phyloP scores from a whole-genome alignment of 441 rosid genomes.

The Rhodomyrtus psidioides region DNA sequence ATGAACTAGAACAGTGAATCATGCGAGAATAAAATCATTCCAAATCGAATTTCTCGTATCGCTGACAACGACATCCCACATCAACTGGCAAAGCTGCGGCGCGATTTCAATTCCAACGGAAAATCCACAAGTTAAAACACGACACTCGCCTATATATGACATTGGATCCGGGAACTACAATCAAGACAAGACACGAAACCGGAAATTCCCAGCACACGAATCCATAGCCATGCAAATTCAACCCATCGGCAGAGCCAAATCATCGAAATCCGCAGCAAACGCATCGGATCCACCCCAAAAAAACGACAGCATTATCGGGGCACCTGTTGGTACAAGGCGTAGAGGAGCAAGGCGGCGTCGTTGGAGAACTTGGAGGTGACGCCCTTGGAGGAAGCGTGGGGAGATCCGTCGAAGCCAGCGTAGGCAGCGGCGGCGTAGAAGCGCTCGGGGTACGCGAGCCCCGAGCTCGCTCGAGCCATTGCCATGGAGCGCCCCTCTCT shows the following conservation, averaged over 20 bases:
- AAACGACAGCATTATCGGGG: neutral
- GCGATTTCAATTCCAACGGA: neutral
- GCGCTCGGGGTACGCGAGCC: slow-evolving; percentile 95
- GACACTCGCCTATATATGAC: neutral
- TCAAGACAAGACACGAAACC: neutral
- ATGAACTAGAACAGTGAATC: neutral
- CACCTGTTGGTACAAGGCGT: slow-evolving; percentile 92
- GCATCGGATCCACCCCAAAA: neutral
- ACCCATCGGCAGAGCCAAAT: neutral
- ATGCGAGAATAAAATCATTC: neutral
- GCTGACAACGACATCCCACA: neutral
- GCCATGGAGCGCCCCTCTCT: slow-evolving; percentile 34
- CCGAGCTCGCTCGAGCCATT: slow-evolving; percentile 87
- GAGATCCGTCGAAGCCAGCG: slow-evolving; percentile 94
- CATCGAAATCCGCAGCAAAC: neutral
- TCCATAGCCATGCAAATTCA: neutral
- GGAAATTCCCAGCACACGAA: neutral
- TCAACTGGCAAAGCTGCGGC: neutral
- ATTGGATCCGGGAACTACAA: neutral
- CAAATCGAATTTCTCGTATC: neutral
- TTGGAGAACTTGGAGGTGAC: slow-evolving; percentile 71
- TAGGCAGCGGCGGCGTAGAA: slow-evolving; percentile 89
- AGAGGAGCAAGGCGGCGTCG: slow-evolving; percentile 85
- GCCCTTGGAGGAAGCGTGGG: slow-evolving; percentile 30
- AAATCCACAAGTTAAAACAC: neutral